Base-by-base conservation (phyloP, 2,329 filamentous ascomycete genomes). In the Fusarium humuli region DNA sequence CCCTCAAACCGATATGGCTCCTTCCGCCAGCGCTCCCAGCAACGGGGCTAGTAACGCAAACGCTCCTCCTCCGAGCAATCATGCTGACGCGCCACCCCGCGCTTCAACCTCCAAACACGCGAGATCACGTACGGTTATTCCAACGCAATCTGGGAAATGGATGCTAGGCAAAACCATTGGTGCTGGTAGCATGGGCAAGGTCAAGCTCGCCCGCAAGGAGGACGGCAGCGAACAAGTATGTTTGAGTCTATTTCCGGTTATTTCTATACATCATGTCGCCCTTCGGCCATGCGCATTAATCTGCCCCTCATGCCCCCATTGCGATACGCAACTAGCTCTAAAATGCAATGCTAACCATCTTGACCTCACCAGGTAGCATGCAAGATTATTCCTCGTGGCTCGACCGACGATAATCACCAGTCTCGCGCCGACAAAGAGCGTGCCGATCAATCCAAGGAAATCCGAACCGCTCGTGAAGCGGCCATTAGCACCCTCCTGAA, bases 111-210 rank as follows among this genome's bases (percentile, higher is more conserved):
- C 83, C 49, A 85, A 86, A 74, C 85, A 85, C 72, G 83, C 85
- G 64, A 86, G 86, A 72, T 86, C 88, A 57, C 86, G 89, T 75
- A 98, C 95, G 14, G 95, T 93, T 42, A 97, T 99, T 78, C 93
- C 92, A 54, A 94, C 94, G 5, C 90, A 92, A 48, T 94, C 94
- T 14, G 96, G 96, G 61, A 94, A 94, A 84, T 99, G 95, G 94
- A 90, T 94, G 59, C 85, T 99, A 55, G 95, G 95, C 64, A 98
- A 98, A 85, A 98, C 96, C 6, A 96, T 99, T 76, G 96, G 96
- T 65, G 94, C 94, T 56, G 96, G 96, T 53, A 98, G 95, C 80
- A 99, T 99, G 96, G 96, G 96, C 71, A 98, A 98, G 81, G 96
- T 99, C 69, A 98, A 98, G 83, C 85, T 99, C 72, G 96, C 96